Evolutionary conservation across 176 grass and related monocot genomes (phyloP), one percentile per base, ranked within the genome.

Genomic region (Metroxylon sagu): DNA sequence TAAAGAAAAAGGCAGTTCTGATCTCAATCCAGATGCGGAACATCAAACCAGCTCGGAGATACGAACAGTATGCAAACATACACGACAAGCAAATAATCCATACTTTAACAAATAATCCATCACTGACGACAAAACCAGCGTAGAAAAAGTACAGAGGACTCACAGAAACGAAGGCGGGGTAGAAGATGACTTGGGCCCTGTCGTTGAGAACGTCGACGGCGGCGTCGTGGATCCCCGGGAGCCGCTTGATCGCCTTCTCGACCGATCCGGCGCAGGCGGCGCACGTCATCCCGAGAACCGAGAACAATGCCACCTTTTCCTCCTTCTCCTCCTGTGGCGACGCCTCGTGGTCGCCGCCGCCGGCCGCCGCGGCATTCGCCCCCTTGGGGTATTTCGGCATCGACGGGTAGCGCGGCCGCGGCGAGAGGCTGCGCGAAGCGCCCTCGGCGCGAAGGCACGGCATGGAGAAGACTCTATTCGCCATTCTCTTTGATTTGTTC

Each of bases 231-330:
- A 97, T 83, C 54, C 87, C 92, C 6, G 70, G 87, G 28, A 97
- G 83, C 62, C 92, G 71, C 82, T 97, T 91, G 53, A 97, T 73
- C 26, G 92, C 87, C 81, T 97, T 97, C 87, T 97, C 87, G 48
- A 97, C 84, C 12, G 92, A 91, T 8, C 87, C 87, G 0, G 87
- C 84, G 74, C 92, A 97, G 25, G 92, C 92, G 3, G 87, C 72
- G 57, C 87, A 97, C 4, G 87, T 91, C 87, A 91, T 85, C 19
- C 92, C 92, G 21, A 78, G 51, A 56, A 97, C 92, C 19, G 73
- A 62, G 67, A 91, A 85, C 59, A 88, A 16, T 21, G 35, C 84
- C 66, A 77, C 81, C 81, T 59, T 76, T 53, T 70, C 68, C 23
- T 75, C 70, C 48, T 76, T 72, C 53, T 5, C 71, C 52, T 48